These are phyloP conservation scores for Starmerella potacharoeniae DNA, from an alignment of 805 yeast species.

Conservation along the genomic window DNA sequence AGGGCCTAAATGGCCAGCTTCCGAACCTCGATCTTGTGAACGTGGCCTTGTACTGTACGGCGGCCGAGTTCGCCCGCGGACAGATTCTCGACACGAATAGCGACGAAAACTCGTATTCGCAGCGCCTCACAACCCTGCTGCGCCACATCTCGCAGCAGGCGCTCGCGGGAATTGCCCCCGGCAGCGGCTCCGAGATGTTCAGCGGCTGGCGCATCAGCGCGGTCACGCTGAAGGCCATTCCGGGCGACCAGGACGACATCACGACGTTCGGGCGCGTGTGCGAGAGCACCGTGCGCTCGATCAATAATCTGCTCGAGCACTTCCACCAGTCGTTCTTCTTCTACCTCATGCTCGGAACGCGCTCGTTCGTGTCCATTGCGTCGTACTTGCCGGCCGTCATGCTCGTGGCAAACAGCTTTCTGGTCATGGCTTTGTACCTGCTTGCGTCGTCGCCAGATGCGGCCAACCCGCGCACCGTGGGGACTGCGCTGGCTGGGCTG, in stretches of 20 bases:
- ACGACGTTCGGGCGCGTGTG: constrained; percentile 85
- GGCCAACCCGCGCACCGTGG: neutral
- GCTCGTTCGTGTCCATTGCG: constrained; percentile 80
- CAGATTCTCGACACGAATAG: constrained; percentile 56
- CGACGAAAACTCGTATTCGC: constrained; percentile 31
- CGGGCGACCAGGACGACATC: constrained; percentile 59
- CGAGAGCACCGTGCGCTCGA: constrained; percentile 77
- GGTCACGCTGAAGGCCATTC: constrained; percentile 56
- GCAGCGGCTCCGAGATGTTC: constrained; percentile 70
- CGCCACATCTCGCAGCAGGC: constrained; percentile 61
- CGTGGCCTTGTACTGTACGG: constrained; percentile 59
- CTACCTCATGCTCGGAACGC: constrained; percentile 69
- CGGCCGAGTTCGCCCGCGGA: constrained; percentile 63
- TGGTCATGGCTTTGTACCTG: constrained; percentile 47
- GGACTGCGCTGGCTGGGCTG: neutral
- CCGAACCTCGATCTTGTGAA: constrained; percentile 89
- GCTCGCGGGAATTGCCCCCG: constrained; percentile 42
- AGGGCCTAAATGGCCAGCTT: constrained; percentile 88
- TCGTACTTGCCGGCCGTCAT: constrained; percentile 83
- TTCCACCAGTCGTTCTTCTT: constrained; percentile 96
- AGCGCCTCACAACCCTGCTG: constrained; percentile 46
- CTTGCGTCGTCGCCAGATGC: neutral
- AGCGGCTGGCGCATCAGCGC: constrained; percentile 96
- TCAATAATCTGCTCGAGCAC: constrained; percentile 84
- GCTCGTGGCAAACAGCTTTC: constrained; percentile 54